Base-by-base conservation (phyloP, 2,329 filamentous ascomycete species). In the Botrytis squamosa region DNA sequence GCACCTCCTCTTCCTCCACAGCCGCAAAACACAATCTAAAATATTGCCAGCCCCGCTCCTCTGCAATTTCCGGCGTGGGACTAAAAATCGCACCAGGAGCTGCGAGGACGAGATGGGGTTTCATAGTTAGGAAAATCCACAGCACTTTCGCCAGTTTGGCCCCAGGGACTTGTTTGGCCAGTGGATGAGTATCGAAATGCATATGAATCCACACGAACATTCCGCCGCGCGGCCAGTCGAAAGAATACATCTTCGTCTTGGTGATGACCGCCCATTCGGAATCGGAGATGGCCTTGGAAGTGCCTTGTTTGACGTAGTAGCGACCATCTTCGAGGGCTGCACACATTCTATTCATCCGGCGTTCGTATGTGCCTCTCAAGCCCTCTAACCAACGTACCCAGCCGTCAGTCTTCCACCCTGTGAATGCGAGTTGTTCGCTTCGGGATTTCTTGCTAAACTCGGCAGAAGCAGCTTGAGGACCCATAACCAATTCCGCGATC, bases 301-400 rank as follows among this genome's bases (percentile, higher is more conserved):
- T 86, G n/a, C 87, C 88, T 76, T 89, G 86, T 82, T 92, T 91
- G 72, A 94, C 85, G 74, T 91, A 83, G 79, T 87, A 88, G 62
- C 89, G 87, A 71, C 91, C 88, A 8, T 88, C 87, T 79, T 96
- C 92, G 22, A 98, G 88, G 71, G 89, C 87, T 12, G 84, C 84
- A 82, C 91, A 92, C 93, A 97, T 97, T 76, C 85, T 83, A 78
- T 88, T 88, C 93, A 97, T 97, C 74, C 95, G 90, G 59, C 91
- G 86, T 84, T 97, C 93, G 83, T 98, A 98, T 78, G 90, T 89
- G 73, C 92, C 93, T 40, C 94, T 89, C 22, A 98, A 87, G 12
- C 94, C 94, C 75, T 91, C 92, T 38, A 98, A 89, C 95, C 95
- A 98, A 77, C 93, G 91, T 22, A 97, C 91, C 93, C 93, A 98